phyloP scores from a whole-genome alignment of 176 grass and related monocot genomes.

The Ensete glaucum region DNA sequence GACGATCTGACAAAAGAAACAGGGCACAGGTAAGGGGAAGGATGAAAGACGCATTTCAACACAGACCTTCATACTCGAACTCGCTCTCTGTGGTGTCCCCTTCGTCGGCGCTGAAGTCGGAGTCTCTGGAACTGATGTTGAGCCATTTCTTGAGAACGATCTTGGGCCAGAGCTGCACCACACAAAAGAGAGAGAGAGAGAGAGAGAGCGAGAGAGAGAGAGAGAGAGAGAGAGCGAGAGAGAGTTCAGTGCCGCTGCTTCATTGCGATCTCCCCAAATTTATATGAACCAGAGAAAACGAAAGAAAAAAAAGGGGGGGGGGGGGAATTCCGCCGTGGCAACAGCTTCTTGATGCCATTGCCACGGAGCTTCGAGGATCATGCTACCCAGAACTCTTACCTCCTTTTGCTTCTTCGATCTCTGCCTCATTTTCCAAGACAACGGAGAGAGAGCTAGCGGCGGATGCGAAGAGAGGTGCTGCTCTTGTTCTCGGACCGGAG shows the following conservation, averaged over 20 bases:
- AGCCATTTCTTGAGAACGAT: conserved; percentile 85
- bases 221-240: not conserved
- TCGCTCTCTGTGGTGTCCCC: conserved; percentile 69
- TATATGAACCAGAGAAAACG: not conserved
- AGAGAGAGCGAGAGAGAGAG: not conserved
- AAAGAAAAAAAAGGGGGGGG: not conserved
- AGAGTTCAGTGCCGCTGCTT: conserved; percentile 37
- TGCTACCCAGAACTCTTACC: conserved; percentile 9
- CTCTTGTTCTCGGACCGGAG: too few species aligned
- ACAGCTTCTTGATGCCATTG: not conserved
- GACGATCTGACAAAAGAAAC: not conserved
- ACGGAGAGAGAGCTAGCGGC: not conserved
- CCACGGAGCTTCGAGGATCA: too few species aligned
- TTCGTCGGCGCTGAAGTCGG: conserved; percentile 92
- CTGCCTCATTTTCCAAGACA: conserved; percentile 16
- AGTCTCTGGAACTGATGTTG: conserved; percentile 75
- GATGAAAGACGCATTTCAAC: not conserved
- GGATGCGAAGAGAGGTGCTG: not conserved
- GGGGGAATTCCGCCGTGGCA: not conserved
- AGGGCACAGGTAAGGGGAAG: not conserved
- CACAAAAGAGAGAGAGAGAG: not conserved
- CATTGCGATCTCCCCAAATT: not conserved
- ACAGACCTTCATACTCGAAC: conserved; percentile 61
- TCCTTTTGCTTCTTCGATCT: conserved; percentile 52
- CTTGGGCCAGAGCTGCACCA: conserved; percentile 85